A percentile compares a stretch with the other conserved stretches of the same genome.
Evolutionary conservation across 2,329 filamentous ascomycete species (phyloP).

Genomic region (Simplicillium sp.): DNA sequence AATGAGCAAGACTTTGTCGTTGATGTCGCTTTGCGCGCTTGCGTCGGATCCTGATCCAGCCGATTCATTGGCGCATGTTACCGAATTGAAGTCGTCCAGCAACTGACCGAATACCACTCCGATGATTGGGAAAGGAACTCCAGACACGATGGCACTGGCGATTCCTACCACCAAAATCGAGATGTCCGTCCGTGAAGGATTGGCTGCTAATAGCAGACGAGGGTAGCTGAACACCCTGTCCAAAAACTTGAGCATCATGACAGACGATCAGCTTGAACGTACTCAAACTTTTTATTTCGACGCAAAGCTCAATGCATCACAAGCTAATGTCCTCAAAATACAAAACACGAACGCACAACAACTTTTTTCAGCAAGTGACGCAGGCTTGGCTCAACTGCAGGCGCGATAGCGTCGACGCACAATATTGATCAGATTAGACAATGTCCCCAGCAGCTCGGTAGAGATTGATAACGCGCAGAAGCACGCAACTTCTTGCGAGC

Average conservation of each 20-base stretch:
- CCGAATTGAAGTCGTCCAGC: slow-evolving; percentile 42
- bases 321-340: too few species aligned
- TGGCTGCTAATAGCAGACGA: slow-evolving; percentile 24
- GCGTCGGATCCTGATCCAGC: not conserved
- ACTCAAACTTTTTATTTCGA: too few species aligned
- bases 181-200: slow-evolving; percentile 23
- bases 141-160: slow-evolving; percentile 37
- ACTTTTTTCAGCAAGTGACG: too few species aligned
- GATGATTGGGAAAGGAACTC: slow-evolving; percentile 47
- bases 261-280: too few species aligned
- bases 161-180: slow-evolving; percentile 20
- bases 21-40: slow-evolving; percentile 17
- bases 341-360: too few species aligned
- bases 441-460: too few species aligned
- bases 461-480: too few species aligned
- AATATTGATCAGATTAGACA: too few species aligned
- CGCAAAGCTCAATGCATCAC: too few species aligned
- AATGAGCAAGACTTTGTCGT: slow-evolving; percentile 42
- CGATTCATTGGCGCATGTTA: slow-evolving; percentile 26
- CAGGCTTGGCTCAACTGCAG: too few species aligned
- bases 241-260: not conserved
- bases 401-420: too few species aligned
- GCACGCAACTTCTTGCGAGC: too few species aligned
- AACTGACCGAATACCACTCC: slow-evolving; percentile 49
- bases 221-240: slow-evolving; percentile 18